A percentile compares a stretch with the other conserved stretches of the same genome.
These are phyloP conservation scores for Euphorbia celastroides DNA, from an alignment of 441 rosid genomes.

Conservation along the genomic window DNA sequence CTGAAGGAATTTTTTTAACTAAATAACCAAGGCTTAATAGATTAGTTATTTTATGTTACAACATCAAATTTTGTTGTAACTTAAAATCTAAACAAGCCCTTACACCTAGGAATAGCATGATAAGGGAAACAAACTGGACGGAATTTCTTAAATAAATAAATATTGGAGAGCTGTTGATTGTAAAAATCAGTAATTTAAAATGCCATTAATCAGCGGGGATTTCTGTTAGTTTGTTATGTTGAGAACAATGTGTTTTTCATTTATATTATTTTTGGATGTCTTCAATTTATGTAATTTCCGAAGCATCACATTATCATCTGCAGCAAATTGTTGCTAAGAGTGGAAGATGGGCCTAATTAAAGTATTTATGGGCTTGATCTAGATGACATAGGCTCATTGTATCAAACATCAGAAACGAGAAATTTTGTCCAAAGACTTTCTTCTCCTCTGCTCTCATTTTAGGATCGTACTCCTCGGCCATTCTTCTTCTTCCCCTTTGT, in stretches of 20 bases:
- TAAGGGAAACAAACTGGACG: not conserved
- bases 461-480: not conserved
- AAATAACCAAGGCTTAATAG: too few relatives aligned
- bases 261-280: too few relatives aligned
- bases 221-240: too few relatives aligned
- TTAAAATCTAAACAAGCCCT: too few relatives aligned
- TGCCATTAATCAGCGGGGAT: too few relatives aligned
- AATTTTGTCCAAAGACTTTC: conserved; percentile 18
- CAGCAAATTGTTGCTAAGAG: not conserved
- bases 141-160: not conserved
- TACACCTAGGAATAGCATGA: not conserved
- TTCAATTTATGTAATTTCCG: too few relatives aligned
- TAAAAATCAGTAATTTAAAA: too few relatives aligned
- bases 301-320: not conserved
- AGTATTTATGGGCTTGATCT: not conserved
- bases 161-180: too few relatives aligned
- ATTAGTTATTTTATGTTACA: too few relatives aligned
- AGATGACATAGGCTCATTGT: not conserved
- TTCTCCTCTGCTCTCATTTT: not conserved
- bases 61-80: too few relatives aligned
- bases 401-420: not conserved
- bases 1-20: too few relatives aligned
- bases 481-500: conserved; percentile 18
- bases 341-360: not conserved
- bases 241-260: too few relatives aligned